phyloP scores from a whole-genome alignment of 2,329 filamentous ascomycete species.

The Aaosphaeria arxii region DNA sequence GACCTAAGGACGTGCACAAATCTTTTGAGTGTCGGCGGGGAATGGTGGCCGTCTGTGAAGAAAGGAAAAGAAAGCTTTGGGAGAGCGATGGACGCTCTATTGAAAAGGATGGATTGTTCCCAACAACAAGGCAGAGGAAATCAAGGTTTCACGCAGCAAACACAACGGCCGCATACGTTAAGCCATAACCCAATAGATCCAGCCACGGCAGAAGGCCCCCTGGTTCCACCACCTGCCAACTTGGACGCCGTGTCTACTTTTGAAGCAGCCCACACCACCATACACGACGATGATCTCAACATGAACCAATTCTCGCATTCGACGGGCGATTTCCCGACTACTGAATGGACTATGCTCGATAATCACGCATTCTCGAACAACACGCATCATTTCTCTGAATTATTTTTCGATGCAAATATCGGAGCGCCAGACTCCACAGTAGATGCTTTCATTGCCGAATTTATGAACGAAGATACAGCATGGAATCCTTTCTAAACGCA shows the following conservation, averaged over 20 bases:
- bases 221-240: background rate
- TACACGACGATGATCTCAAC: background rate
- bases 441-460: conserved; percentile 7
- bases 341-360: conserved; percentile 4
- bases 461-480: conserved; percentile 3
- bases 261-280: background rate
- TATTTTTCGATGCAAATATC: background rate
- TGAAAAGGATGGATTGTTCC: conserved; percentile 1
- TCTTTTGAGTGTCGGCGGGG: conserved; percentile 38
- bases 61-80: conserved; percentile 6
- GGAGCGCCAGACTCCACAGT: conserved; percentile 2
- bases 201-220: background rate
- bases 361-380: background rate
- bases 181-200: background rate
- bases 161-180: background rate
- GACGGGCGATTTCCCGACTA: background rate
- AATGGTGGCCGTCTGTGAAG: conserved; percentile 40
- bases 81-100: conserved; percentile 5
- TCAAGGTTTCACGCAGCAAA: background rate
- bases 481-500: conserved; percentile 6
- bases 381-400: background rate
- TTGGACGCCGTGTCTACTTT: background rate
- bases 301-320: background rate
- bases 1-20: conserved; percentile 34
- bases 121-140: background rate